These are phyloP conservation scores for Marsdenia floribunda DNA, from an alignment of 257 asterid genomes.

Conservation along the genomic window DNA sequence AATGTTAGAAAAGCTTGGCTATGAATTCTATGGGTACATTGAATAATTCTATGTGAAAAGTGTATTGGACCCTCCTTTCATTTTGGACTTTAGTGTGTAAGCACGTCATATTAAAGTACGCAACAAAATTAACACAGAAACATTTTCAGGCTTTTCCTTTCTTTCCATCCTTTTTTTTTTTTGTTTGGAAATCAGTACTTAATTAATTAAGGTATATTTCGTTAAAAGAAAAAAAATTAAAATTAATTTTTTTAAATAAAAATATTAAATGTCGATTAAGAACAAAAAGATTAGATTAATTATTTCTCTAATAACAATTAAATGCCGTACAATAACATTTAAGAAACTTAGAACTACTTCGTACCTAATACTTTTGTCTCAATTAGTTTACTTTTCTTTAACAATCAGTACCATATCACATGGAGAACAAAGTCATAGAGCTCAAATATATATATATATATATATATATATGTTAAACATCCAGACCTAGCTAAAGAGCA, in stretches of 20 bases:
- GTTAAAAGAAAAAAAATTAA: no score
- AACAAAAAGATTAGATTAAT: no score
- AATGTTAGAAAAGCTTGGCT: background rate
- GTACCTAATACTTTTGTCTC: background rate
- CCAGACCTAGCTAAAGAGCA: background rate
- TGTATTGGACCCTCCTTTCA: background rate
- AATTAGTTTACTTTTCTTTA: background rate
- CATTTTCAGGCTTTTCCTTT: no score
- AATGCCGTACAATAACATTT: background rate
- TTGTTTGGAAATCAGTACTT: no score
- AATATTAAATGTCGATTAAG: no score
- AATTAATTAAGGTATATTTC: no score
- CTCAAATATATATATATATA: background rate
- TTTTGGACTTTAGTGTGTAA: slow-evolving; percentile 1
- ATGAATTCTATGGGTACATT: slow-evolving; percentile 3
- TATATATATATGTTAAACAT: background rate
- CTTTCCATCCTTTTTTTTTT: no score
- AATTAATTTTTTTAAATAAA: no score
- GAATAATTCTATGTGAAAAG: slow-evolving; percentile 9
- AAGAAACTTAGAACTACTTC: background rate
- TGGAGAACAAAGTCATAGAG: background rate
- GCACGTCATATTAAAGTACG: background rate
- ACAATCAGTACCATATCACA: background rate
- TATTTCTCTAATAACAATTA: background rate
- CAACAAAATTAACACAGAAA: background rate